Conservation (phyloP, 805 yeast species). For the Yamadazyma philogaea region DNA sequence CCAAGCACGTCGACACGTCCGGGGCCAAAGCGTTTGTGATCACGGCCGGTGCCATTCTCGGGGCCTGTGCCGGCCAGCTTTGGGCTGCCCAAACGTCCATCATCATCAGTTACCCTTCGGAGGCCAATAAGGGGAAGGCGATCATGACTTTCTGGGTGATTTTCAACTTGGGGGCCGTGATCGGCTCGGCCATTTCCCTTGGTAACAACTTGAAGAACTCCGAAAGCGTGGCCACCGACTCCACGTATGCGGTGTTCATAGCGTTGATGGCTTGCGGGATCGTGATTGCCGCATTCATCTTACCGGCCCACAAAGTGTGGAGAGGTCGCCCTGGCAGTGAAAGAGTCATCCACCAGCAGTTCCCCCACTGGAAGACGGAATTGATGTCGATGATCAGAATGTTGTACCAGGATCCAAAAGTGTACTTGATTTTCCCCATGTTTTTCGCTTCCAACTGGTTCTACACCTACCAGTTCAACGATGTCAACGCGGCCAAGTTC, state of each 20-base stretch:
- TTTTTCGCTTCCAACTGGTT: slow-evolving; percentile 65
- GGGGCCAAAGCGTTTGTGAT: slow-evolving; percentile 50
- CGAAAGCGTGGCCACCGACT: slow-evolving; percentile 39
- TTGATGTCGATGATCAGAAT: slow-evolving; percentile 17
- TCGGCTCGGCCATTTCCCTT: slow-evolving; percentile 58
- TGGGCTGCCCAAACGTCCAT: slow-evolving; percentile 63
- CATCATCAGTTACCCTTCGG: slow-evolving; percentile 56
- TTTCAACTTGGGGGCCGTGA: slow-evolving; percentile 60
- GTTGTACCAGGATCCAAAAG: slow-evolving; percentile 30
- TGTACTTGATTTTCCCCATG: slow-evolving; percentile 55
- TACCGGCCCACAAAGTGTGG: slow-evolving; percentile 50
- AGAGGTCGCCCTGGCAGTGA: slow-evolving; percentile 51
- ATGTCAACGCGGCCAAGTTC: slow-evolving; percentile 53
- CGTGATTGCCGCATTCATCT: slow-evolving; percentile 41
- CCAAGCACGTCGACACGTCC: slow-evolving; percentile 23
- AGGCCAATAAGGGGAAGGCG: slow-evolving; percentile 49
- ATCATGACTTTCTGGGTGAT: slow-evolving; percentile 59
- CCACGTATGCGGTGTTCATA: slow-evolving; percentile 54
- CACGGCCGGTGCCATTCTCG: slow-evolving; percentile 56
- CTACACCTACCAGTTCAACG: slow-evolving; percentile 63
- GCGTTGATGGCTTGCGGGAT: slow-evolving; percentile 49
- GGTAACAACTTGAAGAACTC: slow-evolving; percentile 45
- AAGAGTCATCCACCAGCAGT: slow-evolving; percentile 42
- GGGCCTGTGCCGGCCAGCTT: slow-evolving; percentile 51
- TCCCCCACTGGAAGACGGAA: slow-evolving; percentile 47